Percentiles rank a stretch among this genome's conserved stretches.
These are phyloP conservation scores for Chamaecyparis obtusa DNA, from an alignment of 75 land plant species.

Conservation along the genomic window DNA sequence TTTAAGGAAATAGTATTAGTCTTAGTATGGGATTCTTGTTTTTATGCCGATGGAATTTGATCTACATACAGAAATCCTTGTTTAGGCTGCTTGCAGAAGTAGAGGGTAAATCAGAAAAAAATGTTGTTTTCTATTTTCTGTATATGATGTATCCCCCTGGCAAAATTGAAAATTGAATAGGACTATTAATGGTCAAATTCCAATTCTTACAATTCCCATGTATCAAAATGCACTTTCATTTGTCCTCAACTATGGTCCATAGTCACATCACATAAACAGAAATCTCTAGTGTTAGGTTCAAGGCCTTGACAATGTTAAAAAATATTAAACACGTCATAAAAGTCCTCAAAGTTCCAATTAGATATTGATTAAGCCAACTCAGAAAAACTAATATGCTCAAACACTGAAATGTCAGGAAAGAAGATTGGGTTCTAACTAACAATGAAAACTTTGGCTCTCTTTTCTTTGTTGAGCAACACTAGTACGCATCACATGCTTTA, in stretches of 20 bases:
- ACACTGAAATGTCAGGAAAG: neutral
- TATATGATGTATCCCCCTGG: neutral
- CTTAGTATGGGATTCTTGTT: neutral
- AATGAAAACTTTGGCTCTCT: neutral
- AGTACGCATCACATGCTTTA: neutral
- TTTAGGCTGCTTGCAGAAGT: neutral
- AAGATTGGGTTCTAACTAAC: neutral
- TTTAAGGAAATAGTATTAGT: neutral
- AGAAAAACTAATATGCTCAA: neutral
- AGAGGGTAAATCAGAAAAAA: neutral
- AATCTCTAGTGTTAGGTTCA: neutral
- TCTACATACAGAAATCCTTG: neutral
- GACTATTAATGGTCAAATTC: neutral
- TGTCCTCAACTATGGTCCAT: neutral
- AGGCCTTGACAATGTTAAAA: neutral
- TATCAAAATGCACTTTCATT: neutral
- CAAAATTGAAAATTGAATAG: neutral
- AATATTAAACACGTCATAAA: neutral
- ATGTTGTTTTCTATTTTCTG: neutral
- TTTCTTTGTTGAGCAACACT: neutral
- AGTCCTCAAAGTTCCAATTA: neutral
- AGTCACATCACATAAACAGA: neutral
- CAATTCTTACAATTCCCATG: neutral
- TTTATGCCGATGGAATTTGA: neutral
- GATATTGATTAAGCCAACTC: neutral